These are phyloP conservation scores for Zygoascus tannicola DNA, from an alignment of 805 yeast genomes.

Conservation along the genomic window DNA sequence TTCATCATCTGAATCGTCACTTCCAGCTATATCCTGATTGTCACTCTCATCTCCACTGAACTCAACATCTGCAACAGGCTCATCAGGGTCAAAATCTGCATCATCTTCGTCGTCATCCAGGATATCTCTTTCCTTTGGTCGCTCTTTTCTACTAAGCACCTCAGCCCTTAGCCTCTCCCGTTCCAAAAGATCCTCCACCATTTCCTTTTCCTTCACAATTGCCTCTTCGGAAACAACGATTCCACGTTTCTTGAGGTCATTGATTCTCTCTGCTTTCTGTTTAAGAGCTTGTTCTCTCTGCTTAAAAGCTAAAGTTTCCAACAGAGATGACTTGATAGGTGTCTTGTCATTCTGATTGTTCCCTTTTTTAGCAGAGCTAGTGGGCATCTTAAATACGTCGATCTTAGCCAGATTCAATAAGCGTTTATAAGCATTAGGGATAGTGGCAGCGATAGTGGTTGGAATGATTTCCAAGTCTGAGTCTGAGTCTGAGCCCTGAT, in stretches of 20 bases:
- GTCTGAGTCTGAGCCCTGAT: constrained; percentile 6
- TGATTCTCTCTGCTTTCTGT: constrained; percentile 13
- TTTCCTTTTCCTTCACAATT: constrained; percentile 12
- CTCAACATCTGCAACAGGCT: constrained; percentile 2
- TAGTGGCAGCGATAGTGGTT: constrained; percentile 9
- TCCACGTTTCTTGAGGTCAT: constrained; percentile 14
- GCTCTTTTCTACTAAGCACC: constrained; percentile 12
- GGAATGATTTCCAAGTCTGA: constrained; percentile 20
- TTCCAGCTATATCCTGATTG: constrained; percentile 5
- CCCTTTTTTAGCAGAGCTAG: background rate
- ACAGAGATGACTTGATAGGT: constrained; percentile 1
- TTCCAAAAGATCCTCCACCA: constrained; percentile 16
- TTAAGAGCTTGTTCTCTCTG: constrained; percentile 15
- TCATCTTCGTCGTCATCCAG: constrained; percentile 12
- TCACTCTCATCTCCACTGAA: constrained; percentile 5
- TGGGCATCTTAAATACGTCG: constrained; percentile 1
- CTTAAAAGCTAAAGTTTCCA: constrained; percentile 9
- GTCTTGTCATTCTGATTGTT: background rate
- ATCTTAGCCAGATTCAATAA: constrained; percentile 11
- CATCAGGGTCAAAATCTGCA: constrained; percentile 6
- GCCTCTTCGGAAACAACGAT: constrained; percentile 15
- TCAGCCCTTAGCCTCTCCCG: constrained; percentile 18
- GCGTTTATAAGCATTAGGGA: constrained; percentile 5
- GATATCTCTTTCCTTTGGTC: constrained; percentile 10
- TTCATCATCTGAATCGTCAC: constrained; percentile 5